phyloP scores from a whole-genome alignment of 1,284 basidiomycete genomes.

The Papiliotrema flavescens region DNA sequence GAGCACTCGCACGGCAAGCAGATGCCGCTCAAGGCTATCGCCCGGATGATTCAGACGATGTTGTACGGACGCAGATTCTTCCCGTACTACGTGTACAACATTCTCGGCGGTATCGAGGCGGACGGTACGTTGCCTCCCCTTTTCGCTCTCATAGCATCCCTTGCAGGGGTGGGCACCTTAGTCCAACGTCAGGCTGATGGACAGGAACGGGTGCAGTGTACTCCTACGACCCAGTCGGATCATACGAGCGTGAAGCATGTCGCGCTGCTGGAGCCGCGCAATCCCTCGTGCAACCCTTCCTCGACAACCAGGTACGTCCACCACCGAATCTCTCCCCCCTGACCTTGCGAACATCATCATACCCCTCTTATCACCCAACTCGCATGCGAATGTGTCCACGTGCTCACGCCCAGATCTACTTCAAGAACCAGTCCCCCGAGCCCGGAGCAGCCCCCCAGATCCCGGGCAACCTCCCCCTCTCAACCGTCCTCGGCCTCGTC shows the following conservation, averaged over 20 bases:
- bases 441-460: slow-evolving; percentile 57
- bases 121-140: slow-evolving; percentile 73
- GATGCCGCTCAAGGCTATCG: slow-evolving; percentile 87
- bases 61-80: slow-evolving; percentile 90
- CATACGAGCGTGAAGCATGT: slow-evolving; percentile 91
- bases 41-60: slow-evolving; percentile 92
- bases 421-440: slow-evolving; percentile 80
- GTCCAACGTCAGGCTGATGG: too few species aligned
- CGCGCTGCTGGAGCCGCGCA: slow-evolving; percentile 89
- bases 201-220: slow-evolving; percentile 89
- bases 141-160: too few species aligned
- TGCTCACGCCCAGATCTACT: slow-evolving; percentile 69
- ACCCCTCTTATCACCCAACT: slow-evolving; percentile 20
- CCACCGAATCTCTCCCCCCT: slow-evolving; percentile 10
- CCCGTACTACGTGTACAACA: slow-evolving; percentile 94
- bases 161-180: too few species aligned
- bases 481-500: slow-evolving; percentile 75
- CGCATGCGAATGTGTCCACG: too few species aligned
- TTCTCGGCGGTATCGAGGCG: slow-evolving; percentile 88
- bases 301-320: slow-evolving; percentile 80
- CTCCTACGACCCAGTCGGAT: slow-evolving; percentile 93
- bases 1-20: slow-evolving; percentile 88
- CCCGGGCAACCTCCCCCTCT: slow-evolving; percentile 74
- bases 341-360: slow-evolving; percentile 3
- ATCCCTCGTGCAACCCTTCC: slow-evolving; percentile 85